Base-by-base conservation (phyloP, 768 basidiomycete species). In the Tricholoma flavovirens region DNA sequence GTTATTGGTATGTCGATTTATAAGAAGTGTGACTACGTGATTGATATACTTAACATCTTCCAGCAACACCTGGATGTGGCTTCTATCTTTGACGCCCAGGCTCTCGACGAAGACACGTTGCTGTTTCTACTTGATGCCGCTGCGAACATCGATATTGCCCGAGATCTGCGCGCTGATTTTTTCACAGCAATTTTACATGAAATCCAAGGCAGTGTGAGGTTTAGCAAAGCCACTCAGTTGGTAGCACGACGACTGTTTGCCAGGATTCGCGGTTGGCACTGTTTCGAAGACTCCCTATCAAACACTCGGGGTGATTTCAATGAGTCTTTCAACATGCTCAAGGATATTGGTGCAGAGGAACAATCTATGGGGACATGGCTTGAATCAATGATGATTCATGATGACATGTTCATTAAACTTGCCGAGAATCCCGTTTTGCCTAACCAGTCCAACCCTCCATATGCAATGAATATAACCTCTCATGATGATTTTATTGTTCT, bases 301-400 rank as follows among this genome's bases (percentile, higher is more conserved):
- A 82, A 82, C 60, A 66, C 77, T 0, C 72, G 74, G 1, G 81
- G 75, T 11, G 74, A 87, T 58, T 83, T 85, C 62, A 52, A 62
- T 1, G 67, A 66, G 5, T 76, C 82, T n/a, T 76, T 75, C 12
- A 66, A 59, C 4, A 77, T 85, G 62, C 67, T 91, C 21, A 79
- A 77, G 57, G 84, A 89, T 32, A 72, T 89, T 12, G 79, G 82
- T 10, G 67, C 73, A 1, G 84, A 86, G 49, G 89, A 90, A 59
- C 77, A 80, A 55, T 78, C 87, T 1, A 75, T 86, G 51, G 89
- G 88, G 5, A 83, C 86, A 46, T 89, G 85, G 85, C 71, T 91
- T 11, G 83, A 80, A 54, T 84, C 82, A 9, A 83, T 90, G 79
- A 74, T 83, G 24, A 75, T 76, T n/a, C 80, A 86, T 43, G 73